Base-by-base conservation (phyloP, 305 asterid species). In the Fraxinus greggii region DNA sequence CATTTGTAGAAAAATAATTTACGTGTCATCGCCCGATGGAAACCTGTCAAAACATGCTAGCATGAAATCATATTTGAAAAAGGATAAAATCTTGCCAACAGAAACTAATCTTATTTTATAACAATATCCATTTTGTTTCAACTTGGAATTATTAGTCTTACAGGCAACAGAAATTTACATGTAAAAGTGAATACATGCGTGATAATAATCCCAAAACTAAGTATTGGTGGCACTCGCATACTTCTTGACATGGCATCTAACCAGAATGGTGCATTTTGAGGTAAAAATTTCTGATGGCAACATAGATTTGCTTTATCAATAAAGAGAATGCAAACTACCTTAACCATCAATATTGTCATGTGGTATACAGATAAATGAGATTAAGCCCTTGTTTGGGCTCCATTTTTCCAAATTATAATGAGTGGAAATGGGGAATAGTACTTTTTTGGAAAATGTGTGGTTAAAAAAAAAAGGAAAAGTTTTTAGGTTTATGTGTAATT, bases 1-100 rank as follows among this genome's bases (percentile, higher is more conserved):
- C 35, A 17, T 76, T 9, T 36, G 35, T 65, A 26, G 75, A 38
- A 15, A 3, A 32, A 81, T 26, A 7, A 76, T n/a, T 72, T 70
- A 51, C 28, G 33, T 72, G 54, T 23, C 33, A 33, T 38, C 75
- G 42, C 72, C 76, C 28, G 28, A 79, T 2, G 21, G 21, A 33
- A 78, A 63, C 8, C 24, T 40, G n/a, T 65, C 33, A 29, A 79
- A 42, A 40, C 42, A 67, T 67, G 82, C 45, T 70, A 69, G 78
- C 17, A 36, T 21, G 70, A 61, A 40, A 23, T 7, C 33, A 42
- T 24, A 38, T 21, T 31, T 13, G 70, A 26, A 38, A 65, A 65
- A 51, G 21, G 76, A 65, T 0, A 29, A 82, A 38, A 28, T 28
- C 42, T 74, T 79, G 42, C 48, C 29, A 19, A 29, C 38, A 13